Percentiles rank a stretch among this genome's conserved stretches.
phyloP scores from a whole-genome alignment of 192 early-diverging fungal species.

The Umbelopsis isabellina region DNA sequence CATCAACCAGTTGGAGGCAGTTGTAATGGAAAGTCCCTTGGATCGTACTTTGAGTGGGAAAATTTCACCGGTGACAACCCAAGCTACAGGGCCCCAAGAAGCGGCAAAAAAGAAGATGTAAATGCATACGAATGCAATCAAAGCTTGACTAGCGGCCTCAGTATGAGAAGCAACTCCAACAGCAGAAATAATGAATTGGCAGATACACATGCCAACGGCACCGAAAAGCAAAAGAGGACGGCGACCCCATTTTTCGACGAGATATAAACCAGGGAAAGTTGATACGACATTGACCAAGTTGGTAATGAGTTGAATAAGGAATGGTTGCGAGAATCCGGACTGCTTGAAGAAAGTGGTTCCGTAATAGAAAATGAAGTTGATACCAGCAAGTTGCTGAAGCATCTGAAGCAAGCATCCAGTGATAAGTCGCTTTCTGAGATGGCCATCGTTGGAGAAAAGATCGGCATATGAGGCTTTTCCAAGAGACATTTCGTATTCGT shows the following conservation, averaged over 20 bases:
- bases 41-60: conserved; percentile 73
- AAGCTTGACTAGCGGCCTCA: conserved; percentile 46
- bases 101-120: conserved; percentile 76
- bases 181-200: conserved; percentile 56
- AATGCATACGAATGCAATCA: conserved; percentile 67
- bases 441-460: conserved; percentile 10
- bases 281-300: conserved; percentile 70
- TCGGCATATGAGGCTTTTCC: conserved; percentile 8
- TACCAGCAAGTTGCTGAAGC: conserved; percentile 24
- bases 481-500: conserved; percentile 23
- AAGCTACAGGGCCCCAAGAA: conserved; percentile 87
- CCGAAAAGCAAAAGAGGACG: conserved; percentile 71
- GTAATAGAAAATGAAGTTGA: conserved; percentile 26
- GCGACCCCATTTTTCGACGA: conserved; percentile 75
- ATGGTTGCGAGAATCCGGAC: conserved; percentile 19
- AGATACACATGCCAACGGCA: conserved; percentile 59
- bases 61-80: conserved; percentile 58
- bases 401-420: conserved; percentile 20
- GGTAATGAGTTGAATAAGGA: conserved; percentile 15
- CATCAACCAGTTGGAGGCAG: conserved; percentile 77
- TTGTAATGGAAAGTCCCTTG: conserved; percentile 70
- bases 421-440: conserved; percentile 7
- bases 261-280: conserved; percentile 74
- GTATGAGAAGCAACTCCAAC: conserved; percentile 46
- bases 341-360: conserved; percentile 18